These are phyloP conservation scores for Fusarium mangiferae DNA, from an alignment of 2,329 filamentous ascomycete genomes.

Conservation along the genomic window DNA sequence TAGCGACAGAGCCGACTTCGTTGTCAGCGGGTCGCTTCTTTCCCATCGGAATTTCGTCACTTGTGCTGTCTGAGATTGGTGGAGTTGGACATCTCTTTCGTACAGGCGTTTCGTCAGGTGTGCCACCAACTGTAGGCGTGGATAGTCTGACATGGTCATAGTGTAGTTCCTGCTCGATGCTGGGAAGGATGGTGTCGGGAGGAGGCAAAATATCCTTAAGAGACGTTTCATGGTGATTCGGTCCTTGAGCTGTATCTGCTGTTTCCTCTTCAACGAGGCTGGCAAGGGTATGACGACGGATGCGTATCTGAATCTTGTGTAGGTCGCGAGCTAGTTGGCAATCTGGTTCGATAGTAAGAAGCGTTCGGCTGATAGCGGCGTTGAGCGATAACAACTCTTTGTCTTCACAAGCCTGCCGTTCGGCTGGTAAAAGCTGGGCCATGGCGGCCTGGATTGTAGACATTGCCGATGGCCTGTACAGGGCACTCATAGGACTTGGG, in stretches of 20 bases:
- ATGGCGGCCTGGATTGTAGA: not conserved
- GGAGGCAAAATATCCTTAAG: not conserved
- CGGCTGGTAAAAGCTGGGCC: not conserved
- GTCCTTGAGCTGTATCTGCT: not conserved
- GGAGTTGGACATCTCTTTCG: not conserved
- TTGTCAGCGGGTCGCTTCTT: not conserved
- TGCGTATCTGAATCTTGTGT: not conserved
- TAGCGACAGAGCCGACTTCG: not conserved
- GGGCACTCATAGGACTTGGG: not conserved
- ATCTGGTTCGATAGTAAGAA: not conserved
- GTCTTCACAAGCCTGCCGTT: not conserved
- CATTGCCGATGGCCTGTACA: not conserved
- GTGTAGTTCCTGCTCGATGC: not conserved
- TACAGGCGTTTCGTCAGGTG: not conserved
- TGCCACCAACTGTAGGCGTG: not conserved
- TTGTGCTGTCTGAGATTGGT: too few relatives aligned
- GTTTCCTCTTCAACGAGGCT: not conserved
- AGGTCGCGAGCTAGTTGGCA: not conserved
- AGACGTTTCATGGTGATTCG: not conserved
- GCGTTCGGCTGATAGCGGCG: not conserved
- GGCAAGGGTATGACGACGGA: not conserved
- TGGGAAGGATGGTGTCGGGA: not conserved
- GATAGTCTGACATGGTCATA: too few relatives aligned
- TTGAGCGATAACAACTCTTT: not conserved
- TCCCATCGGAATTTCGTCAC: not conserved